Evolutionary conservation across 345 rosid species (phyloP).

Genomic region (Sisymbrium irio): DNA sequence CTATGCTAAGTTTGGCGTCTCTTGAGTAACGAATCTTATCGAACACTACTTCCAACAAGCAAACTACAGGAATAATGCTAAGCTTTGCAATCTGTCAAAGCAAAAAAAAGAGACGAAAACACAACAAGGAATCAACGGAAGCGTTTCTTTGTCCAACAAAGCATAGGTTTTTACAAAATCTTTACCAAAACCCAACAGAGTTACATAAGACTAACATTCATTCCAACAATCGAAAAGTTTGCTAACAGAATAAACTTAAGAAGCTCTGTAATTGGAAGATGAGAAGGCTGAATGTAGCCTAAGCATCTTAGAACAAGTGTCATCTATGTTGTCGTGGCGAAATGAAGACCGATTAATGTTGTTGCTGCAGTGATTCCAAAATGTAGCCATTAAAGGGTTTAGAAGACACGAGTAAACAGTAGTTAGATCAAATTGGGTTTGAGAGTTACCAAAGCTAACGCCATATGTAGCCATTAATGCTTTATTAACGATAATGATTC

Average conservation of each 20-base stretch:
- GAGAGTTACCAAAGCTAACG: slow-evolving; percentile 67
- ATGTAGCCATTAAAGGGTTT: not conserved
- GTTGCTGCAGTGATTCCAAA: not conserved
- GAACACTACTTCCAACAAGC: slow-evolving; percentile 77
- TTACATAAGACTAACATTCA: slow-evolving; percentile 96
- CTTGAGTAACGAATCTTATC: slow-evolving; percentile 84
- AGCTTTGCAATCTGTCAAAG: slow-evolving; percentile 77
- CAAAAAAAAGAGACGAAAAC: not conserved
- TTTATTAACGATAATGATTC: slow-evolving; percentile 84
- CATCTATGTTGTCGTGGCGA: slow-evolving; percentile 28
- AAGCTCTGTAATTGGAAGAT: slow-evolving; percentile 75
- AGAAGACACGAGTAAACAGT: not conserved
- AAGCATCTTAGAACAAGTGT: slow-evolving; percentile 68
- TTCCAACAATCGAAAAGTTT: slow-evolving; percentile 89
- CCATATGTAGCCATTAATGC: slow-evolving; percentile 93
- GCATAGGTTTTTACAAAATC: not conserved
- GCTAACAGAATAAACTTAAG: slow-evolving; percentile 70
- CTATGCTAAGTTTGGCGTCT: slow-evolving; percentile 78
- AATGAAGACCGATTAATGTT: not conserved
- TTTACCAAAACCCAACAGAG: slow-evolving; percentile 89
- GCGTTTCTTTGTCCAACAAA: not conserved
- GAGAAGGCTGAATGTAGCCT: slow-evolving; percentile 83
- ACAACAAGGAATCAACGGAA: slow-evolving; percentile 5
- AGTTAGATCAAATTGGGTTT: not conserved
- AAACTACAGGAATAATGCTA: slow-evolving; percentile 90